Conservation (phyloP, 306 rosid species). For the Prunus mira region DNA sequence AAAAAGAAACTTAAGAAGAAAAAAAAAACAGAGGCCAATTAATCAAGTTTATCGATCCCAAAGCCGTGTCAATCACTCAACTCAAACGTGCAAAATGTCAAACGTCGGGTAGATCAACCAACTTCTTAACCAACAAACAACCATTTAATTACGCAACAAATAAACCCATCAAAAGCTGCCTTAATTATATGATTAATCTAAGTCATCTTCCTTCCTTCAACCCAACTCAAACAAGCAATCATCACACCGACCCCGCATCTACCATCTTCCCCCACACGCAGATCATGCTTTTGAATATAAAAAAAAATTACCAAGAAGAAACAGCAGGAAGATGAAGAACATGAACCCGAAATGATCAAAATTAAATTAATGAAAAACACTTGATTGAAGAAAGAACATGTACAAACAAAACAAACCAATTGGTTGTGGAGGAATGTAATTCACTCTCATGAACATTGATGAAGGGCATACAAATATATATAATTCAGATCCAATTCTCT, state of each 20-base stretch:
- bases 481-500: constrained; percentile 24
- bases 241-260: constrained; percentile 12
- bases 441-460: not conserved
- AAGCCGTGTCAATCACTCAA: constrained; percentile 50
- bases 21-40: not conserved
- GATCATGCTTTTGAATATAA: not conserved
- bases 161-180: not conserved
- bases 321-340: not conserved
- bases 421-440: not conserved
- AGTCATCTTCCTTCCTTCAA: not conserved
- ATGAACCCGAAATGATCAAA: not conserved
- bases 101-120: constrained; percentile 30
- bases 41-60: constrained; percentile 27
- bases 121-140: constrained; percentile 21
- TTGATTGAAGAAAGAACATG: not conserved
- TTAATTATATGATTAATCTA: not conserved
- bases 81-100: constrained; percentile 22
- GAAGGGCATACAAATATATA: not conserved
- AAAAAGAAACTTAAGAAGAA: not conserved
- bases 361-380: not conserved
- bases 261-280: constrained; percentile 5
- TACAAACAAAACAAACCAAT: not conserved
- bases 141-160: not conserved
- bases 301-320: not conserved
- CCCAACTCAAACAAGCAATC: not conserved